Conservation (phyloP, 2,329 filamentous ascomycete genomes). For the Fusarium piperis region DNA sequence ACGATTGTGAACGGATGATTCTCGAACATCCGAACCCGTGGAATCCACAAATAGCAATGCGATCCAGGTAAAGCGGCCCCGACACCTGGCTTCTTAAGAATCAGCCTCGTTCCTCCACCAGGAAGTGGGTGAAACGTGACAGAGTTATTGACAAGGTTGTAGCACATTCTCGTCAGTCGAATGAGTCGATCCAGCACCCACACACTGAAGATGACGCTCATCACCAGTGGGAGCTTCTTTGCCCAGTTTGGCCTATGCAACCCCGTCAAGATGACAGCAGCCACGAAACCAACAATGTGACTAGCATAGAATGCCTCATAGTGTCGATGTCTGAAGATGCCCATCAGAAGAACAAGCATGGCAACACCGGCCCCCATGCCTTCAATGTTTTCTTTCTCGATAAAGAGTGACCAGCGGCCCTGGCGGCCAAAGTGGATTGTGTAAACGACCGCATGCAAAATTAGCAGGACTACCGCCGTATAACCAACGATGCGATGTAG, state of each 20-base stretch:
- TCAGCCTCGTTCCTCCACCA: conserved; percentile 55
- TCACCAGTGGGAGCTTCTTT: conserved; percentile 50
- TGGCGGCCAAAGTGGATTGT: conserved; percentile 42
- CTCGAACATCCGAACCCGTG: conserved; percentile 59
- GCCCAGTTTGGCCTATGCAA: conserved; percentile 56
- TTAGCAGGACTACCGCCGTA: conserved; percentile 47
- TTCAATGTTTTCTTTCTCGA: conserved; percentile 11
- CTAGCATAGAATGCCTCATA: conserved; percentile 60
- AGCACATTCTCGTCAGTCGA: conserved; percentile 33
- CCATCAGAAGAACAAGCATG: conserved; percentile 51
- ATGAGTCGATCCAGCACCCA: conserved; percentile 58
- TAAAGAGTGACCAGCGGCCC: conserved; percentile 5
- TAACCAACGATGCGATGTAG: conserved; percentile 59
- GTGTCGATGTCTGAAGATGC: conserved; percentile 47
- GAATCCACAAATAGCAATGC: conserved; percentile 67
- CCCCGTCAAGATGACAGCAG: conserved; percentile 52
- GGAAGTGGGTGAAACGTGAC: conserved; percentile 56
- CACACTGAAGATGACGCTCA: conserved; percentile 50
- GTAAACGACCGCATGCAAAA: conserved; percentile 52
- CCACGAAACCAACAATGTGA: conserved; percentile 54
- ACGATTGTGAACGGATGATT: conserved; percentile 67
- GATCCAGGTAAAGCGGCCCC: conserved; percentile 38
- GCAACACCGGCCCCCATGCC: conserved; percentile 44
- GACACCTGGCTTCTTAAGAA: conserved; percentile 54
- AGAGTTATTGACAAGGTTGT: conserved; percentile 9